A percentile compares a stretch with the other conserved stretches of the same genome.
phyloP scores from a whole-genome alignment of 805 yeast genomes.

The Metschnikowia borealis region DNA sequence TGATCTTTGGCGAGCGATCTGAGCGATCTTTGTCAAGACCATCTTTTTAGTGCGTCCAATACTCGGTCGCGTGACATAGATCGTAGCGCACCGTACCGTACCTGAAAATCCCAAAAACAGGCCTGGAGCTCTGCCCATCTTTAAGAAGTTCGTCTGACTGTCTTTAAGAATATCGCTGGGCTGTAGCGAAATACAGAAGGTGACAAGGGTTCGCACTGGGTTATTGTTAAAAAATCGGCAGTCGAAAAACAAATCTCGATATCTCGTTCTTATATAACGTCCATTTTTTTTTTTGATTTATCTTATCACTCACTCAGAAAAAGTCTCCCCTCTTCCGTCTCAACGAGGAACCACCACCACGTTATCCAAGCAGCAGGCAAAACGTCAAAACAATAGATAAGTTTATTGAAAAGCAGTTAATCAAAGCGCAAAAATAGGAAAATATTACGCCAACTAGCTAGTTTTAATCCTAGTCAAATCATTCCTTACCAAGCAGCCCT shows the following conservation, averaged over 20 bases:
- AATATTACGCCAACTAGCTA: too few relatives aligned
- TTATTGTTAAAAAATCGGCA: not conserved
- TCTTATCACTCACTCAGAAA: slow-evolving; percentile 4
- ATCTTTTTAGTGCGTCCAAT: too few relatives aligned
- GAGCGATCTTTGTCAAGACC: too few relatives aligned
- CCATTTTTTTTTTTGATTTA: slow-evolving; percentile 1
- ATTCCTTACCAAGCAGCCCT: not conserved
- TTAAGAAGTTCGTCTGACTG: too few relatives aligned
- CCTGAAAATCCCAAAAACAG: too few relatives aligned
- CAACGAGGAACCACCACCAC: not conserved
- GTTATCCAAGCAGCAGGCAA: not conserved
- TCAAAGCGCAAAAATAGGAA: too few relatives aligned
- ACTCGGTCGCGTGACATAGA: too few relatives aligned
- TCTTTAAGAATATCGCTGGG: too few relatives aligned
- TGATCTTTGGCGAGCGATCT: too few relatives aligned
- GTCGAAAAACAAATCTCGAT: not conserved
- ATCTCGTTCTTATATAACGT: slow-evolving; percentile 2
- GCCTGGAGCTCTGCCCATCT: too few relatives aligned
- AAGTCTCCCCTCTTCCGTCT: not conserved
- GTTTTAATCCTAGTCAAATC: not conserved
- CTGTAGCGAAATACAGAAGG: not conserved
- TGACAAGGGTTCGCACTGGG: not conserved
- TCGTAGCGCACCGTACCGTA: too few relatives aligned
- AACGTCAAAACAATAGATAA: not conserved
- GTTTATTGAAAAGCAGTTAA: too few relatives aligned